Evolutionary conservation across 129 eudicot genomes (phyloP), one percentile per base, ranked within the genome.

Genomic region (Lonicera japonica): DNA sequence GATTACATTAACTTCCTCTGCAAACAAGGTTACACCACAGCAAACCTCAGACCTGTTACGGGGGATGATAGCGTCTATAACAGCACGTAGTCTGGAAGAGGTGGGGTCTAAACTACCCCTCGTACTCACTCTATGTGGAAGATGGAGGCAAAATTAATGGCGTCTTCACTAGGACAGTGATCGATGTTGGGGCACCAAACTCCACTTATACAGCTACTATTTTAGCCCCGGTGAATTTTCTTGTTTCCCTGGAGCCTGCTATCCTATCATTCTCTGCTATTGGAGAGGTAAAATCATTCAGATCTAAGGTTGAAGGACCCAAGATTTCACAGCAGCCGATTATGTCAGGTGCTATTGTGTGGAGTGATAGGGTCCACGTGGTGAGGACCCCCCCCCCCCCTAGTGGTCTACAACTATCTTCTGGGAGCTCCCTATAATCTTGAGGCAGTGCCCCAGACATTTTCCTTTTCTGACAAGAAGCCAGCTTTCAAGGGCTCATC

Each of bases 41-140:
- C 69, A 45, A 51, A 64, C 24, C 65, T 76, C 0, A 45, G 34
- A 18, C 54, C 39, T 5, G 47, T 70, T 15, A 70, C 65, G 0
- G 76, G 73, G 8, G 73, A 70, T 34, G 23, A 70, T 46, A 58
- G 64, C 53, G 63, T 60, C 10, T 72, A 72, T 20, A 21, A 43
- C 20, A 9, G 52, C 22, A 61, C 53, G 38, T 6, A 10, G 0
- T 61, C 58, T 0, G 63, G 73, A 43, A 36, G 70, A 39, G 67
- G 1, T 67, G 74, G 74, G 75, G 63, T 25, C 56, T 77, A 52
- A 77, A 70, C 36, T 75, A 75, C 58, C 75, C 80, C 5, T 75
- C 75, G 13, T 75, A 63, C 63, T 63, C 75, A 22, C 56, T 75
- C 9, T 74, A 61, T n/a, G 70, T 61, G 8, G 25, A 15, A 54